Evolutionary conservation across 305 asterid genomes (phyloP).

Genomic region (Fraxinus velutina): DNA sequence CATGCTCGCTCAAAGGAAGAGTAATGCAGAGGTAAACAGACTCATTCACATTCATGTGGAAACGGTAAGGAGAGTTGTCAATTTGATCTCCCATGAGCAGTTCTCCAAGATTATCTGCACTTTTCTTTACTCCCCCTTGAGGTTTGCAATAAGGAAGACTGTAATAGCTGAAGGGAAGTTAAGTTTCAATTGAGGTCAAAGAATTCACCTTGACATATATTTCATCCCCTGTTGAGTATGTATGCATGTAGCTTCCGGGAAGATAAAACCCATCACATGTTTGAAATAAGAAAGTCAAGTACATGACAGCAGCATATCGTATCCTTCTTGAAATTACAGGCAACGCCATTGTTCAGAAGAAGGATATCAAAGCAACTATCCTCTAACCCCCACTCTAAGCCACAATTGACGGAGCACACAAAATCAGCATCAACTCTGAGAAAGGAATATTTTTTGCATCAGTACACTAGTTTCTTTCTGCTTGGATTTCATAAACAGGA

Average conservation of each 20-base stretch:
- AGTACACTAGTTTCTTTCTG: not conserved
- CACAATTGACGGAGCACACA: constrained; percentile 16
- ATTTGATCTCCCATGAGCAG: constrained; percentile 63
- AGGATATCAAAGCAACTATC: not conserved
- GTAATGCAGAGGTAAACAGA: constrained; percentile 53
- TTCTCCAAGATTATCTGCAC: constrained; percentile 67
- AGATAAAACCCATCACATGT: constrained; percentile 33
- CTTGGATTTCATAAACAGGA: not conserved
- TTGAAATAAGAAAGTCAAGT: constrained; percentile 21
- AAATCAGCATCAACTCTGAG: constrained; percentile 26
- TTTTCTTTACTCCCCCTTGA: constrained; percentile 43
- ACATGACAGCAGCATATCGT: constrained; percentile 19
- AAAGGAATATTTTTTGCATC: constrained; percentile 8
- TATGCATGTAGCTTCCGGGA: constrained; percentile 36
- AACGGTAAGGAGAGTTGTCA: constrained; percentile 57
- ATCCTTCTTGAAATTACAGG: not conserved
- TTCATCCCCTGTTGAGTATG: constrained; percentile 30
- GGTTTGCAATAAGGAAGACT: constrained; percentile 60
- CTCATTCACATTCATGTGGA: constrained; percentile 48
- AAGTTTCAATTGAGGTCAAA: constrained; percentile 54
- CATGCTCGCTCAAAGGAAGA: constrained; percentile 40
- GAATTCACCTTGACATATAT: constrained; percentile 48
- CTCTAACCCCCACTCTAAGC: not conserved
- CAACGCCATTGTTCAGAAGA: not conserved
- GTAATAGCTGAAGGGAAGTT: constrained; percentile 52